Conservation (phyloP, 257 asterid species). For the Nicotiana undulata region DNA sequence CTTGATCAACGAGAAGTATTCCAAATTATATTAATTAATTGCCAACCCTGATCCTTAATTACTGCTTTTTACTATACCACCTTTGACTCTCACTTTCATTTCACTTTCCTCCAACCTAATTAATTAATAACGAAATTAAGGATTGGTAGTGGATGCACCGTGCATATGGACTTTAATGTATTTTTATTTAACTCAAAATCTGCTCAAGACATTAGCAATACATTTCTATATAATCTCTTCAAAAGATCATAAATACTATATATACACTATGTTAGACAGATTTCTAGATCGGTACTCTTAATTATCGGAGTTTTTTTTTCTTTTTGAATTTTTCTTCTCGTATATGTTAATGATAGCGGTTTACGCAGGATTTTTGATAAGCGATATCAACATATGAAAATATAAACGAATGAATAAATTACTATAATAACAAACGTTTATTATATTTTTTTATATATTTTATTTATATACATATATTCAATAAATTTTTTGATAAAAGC, state of each 20-base stretch:
- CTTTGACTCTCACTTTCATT: not conserved
- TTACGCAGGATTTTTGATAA: no score
- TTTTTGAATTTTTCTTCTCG: not conserved
- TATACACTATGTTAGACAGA: not conserved
- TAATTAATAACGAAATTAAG: not conserved
- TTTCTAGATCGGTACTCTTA: no score
- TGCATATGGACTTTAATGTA: not conserved
- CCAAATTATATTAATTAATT: not conserved
- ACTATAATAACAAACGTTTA: no score
- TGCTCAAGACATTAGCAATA: not conserved
- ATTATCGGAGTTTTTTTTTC: not conserved
- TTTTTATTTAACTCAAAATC: not conserved
- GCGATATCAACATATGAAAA: no score
- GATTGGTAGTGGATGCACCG: not conserved
- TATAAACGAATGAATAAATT: no score
- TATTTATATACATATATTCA: no score
- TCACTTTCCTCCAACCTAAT: not conserved
- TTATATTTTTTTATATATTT: no score
- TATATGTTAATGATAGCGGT: not conserved
- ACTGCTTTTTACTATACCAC: not conserved
- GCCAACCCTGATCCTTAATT: not conserved
- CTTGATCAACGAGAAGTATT: not conserved
- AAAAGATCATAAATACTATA: not conserved
- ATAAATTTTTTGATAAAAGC: no score
- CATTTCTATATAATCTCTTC: not conserved